Percentiles rank a stretch among this genome's conserved stretches.
Evolutionary conservation across 495 filamentous ascomycete species (phyloP).

Genomic region (Aspergillus biplanus): DNA sequence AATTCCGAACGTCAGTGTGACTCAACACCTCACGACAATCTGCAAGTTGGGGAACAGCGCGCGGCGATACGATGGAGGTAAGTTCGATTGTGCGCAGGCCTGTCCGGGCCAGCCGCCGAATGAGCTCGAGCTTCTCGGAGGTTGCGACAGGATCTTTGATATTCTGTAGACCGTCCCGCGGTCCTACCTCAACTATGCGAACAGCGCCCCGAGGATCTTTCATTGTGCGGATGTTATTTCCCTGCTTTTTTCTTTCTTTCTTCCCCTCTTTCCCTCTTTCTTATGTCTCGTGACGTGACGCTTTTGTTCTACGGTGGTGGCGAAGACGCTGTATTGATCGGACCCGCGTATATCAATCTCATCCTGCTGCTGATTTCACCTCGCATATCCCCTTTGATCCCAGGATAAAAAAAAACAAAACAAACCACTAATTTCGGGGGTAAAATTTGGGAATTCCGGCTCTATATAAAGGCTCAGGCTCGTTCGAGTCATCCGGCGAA

Average conservation of each 20-base stretch:
- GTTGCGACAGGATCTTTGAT: slow-evolving; percentile 41
- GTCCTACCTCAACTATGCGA: slow-evolving; percentile 52
- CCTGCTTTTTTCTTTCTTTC: background rate
- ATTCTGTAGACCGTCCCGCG: slow-evolving; percentile 52
- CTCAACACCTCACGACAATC: slow-evolving; percentile 42
- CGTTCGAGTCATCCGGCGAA: background rate
- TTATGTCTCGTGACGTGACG: background rate
- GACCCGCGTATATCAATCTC: background rate
- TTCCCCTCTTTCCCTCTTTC: background rate
- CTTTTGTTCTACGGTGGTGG: background rate
- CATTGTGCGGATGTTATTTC: background rate
- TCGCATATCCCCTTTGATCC: too few relatives aligned
- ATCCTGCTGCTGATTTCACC: background rate
- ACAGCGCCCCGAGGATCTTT: slow-evolving; percentile 12
- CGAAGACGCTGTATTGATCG: background rate
- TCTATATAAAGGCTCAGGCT: background rate
- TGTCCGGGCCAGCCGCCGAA: slow-evolving; percentile 32
- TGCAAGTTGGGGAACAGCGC: slow-evolving; percentile 45
- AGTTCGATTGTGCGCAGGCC: slow-evolving; percentile 46
- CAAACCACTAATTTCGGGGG: background rate
- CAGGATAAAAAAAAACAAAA: too few relatives aligned
- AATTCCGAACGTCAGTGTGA: slow-evolving; percentile 8
- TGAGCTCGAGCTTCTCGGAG: slow-evolving; percentile 42
- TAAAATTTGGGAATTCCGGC: background rate
- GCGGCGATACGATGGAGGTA: slow-evolving; percentile 49